Conservation (phyloP, 306 rosid species). For the Astragalus glycyphyllos region DNA sequence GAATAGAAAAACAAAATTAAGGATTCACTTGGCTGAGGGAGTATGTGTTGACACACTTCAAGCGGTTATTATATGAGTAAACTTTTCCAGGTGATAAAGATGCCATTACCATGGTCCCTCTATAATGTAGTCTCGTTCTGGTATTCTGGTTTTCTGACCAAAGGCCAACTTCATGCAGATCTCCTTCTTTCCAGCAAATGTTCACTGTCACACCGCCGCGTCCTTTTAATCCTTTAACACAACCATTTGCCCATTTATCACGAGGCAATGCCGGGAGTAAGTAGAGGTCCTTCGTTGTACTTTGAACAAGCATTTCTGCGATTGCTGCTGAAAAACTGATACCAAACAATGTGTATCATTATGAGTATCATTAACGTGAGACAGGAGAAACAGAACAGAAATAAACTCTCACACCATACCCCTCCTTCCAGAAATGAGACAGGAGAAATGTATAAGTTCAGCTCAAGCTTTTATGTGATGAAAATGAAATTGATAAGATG, state of each 20-base stretch:
- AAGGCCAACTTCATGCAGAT: slow-evolving; percentile 71
- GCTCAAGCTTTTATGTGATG: slow-evolving; percentile 25
- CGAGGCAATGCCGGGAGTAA: slow-evolving; percentile 85
- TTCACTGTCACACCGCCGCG: slow-evolving; percentile 76
- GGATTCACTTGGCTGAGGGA: slow-evolving; percentile 44
- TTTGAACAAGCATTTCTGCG: slow-evolving; percentile 87
- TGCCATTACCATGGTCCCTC: slow-evolving; percentile 52
- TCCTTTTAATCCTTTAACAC: slow-evolving; percentile 82
- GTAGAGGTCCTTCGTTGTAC: slow-evolving; percentile 72
- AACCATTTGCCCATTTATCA: slow-evolving; percentile 78
- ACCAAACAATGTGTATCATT: slow-evolving; percentile 36
- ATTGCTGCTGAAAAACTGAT: slow-evolving; percentile 69
- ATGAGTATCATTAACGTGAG: background rate
- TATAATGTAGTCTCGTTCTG: slow-evolving; percentile 56
- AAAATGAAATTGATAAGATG: slow-evolving; percentile 28
- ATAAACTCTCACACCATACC: background rate
- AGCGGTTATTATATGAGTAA: slow-evolving; percentile 60
- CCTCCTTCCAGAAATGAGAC: background rate
- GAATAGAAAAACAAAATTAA: slow-evolving; percentile 11
- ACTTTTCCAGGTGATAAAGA: slow-evolving; percentile 55
- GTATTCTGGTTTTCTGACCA: slow-evolving; percentile 62
- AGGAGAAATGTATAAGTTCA: slow-evolving; percentile 19
- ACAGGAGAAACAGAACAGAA: background rate
- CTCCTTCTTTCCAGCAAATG: slow-evolving; percentile 84
- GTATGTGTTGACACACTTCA: slow-evolving; percentile 63